Evolutionary conservation across 345 rosid species (phyloP).

Genomic region (Syzygium oleosum): DNA sequence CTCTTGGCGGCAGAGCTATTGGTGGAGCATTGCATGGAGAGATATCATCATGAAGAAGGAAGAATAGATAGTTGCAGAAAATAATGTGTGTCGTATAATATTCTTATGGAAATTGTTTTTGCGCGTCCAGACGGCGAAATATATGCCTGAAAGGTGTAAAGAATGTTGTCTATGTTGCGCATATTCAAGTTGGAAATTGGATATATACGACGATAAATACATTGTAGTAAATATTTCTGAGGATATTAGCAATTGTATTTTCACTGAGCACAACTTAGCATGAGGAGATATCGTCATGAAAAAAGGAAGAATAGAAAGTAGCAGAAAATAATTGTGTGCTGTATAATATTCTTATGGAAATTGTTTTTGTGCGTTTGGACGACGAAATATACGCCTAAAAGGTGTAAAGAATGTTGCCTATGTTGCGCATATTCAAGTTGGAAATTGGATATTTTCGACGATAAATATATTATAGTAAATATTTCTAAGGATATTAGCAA

Average conservation of each 20-base stretch:
- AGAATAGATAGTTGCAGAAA: not conserved
- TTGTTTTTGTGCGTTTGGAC: not conserved
- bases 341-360: no score
- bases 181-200: not conserved
- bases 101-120: not conserved
- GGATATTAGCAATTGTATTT: not conserved
- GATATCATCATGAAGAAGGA: not conserved
- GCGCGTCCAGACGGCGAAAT: not conserved
- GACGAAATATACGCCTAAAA: not conserved
- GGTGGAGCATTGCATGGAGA: not conserved
- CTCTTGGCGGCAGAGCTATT: not conserved
- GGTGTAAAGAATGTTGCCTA: not conserved
- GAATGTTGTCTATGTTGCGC: not conserved
- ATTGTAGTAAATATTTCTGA: not conserved
- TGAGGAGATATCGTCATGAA: no score
- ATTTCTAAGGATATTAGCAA: not conserved
- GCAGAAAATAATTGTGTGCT: no score
- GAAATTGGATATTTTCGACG: not conserved
- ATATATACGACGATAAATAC: not conserved
- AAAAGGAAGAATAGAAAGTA: no score
- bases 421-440: not conserved
- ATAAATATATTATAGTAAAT: not conserved
- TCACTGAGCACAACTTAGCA: not conserved
- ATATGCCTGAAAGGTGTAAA: not conserved
- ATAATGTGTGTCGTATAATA: not conserved